Conservation (phyloP, 805 yeast species). For the Diddensiella santjacobensis region DNA sequence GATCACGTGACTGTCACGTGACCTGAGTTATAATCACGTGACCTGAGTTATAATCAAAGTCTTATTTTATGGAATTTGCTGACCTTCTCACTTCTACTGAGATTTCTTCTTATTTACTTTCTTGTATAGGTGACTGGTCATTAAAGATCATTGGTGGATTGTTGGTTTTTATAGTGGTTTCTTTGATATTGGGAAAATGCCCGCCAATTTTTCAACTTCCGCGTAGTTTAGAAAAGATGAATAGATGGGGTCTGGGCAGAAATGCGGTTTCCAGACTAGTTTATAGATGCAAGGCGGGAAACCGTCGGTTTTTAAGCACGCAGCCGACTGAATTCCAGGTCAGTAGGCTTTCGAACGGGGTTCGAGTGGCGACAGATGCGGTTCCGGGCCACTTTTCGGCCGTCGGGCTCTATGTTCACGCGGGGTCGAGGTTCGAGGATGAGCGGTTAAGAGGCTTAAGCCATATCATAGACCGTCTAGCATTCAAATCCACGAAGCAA, state of each 20-base stretch:
- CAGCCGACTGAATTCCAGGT: slow-evolving; percentile 13
- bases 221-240: not conserved
- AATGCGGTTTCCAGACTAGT: not conserved
- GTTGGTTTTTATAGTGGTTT: no score
- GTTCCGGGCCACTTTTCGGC: slow-evolving; percentile 91
- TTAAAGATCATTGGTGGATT: not conserved
- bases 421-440: slow-evolving; percentile 84
- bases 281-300: not conserved
- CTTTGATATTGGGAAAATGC: no score
- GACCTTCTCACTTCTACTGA: no score
- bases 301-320: not conserved
- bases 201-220: not conserved
- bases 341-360: slow-evolving; percentile 64
- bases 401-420: slow-evolving; percentile 81
- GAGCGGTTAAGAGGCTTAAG: slow-evolving; percentile 63
- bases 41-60: no score
- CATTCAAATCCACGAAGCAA: slow-evolving; percentile 45
- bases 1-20: no score
- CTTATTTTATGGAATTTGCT: no score
- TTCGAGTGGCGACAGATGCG: slow-evolving; percentile 77
- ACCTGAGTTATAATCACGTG: no score
- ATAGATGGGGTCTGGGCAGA: not conserved
- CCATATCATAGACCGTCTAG: slow-evolving; percentile 80
- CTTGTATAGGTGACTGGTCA: no score
- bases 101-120: no score